A percentile compares a stretch with the other conserved stretches of the same genome.
Conservation (phyloP, 2,329 filamentous ascomycete genomes). For the Nectriaceae sp. region DNA sequence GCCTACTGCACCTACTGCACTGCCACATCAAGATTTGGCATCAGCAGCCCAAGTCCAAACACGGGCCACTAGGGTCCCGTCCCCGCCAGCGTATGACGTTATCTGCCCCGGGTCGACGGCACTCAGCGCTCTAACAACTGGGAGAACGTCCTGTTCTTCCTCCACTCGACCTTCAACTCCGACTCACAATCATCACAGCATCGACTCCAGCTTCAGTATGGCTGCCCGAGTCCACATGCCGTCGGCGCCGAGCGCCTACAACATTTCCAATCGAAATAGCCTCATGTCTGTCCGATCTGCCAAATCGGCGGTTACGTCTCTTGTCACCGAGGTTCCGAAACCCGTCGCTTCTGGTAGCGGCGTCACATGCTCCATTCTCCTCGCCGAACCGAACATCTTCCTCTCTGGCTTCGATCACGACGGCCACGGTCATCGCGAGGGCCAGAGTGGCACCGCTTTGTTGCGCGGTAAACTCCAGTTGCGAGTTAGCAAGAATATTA, state of each 20-base stretch:
- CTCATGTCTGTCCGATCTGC: conserved; percentile 52
- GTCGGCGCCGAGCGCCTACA: conserved; percentile 23
- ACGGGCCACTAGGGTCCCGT: background rate
- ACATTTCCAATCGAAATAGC: conserved; percentile 46
- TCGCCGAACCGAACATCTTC: conserved; percentile 81
- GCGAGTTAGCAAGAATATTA: conserved; percentile 83
- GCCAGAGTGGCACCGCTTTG: conserved; percentile 74
- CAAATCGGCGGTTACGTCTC: conserved; percentile 53
- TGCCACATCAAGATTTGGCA: background rate
- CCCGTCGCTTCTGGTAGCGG: conserved; percentile 79
- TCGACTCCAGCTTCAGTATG: conserved; percentile 12
- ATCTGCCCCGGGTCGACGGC: conserved; percentile 23
- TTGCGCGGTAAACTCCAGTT: conserved; percentile 82
- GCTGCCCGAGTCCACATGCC: conserved; percentile 24
- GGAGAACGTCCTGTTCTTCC: conserved; percentile 17
- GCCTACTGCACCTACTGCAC: background rate
- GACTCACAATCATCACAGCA: conserved; percentile 7
- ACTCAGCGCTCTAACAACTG: conserved; percentile 24
- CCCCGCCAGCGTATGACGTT: conserved; percentile 35
- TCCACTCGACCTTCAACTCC: conserved; percentile 15
- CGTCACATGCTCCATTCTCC: conserved; percentile 69
- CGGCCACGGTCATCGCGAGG: conserved; percentile 53
- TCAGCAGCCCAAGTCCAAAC: too few relatives aligned
- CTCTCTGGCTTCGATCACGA: conserved; percentile 77
- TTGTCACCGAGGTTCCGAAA: conserved; percentile 62